Conservation (phyloP, 75 land plant genomes). For the Chamaecyparis obtusa region DNA sequence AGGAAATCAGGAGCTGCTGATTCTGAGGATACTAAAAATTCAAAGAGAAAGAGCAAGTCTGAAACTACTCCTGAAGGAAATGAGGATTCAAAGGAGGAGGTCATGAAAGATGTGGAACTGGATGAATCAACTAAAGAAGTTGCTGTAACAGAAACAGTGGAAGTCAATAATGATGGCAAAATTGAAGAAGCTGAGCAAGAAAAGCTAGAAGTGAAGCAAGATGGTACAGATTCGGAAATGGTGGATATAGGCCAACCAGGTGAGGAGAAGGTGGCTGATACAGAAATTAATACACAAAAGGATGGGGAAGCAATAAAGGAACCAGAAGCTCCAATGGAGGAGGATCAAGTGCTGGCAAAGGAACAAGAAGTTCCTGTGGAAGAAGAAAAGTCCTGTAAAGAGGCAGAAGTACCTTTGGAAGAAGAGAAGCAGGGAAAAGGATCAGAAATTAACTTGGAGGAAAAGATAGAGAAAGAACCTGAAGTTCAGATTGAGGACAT, state of each 20-base stretch:
- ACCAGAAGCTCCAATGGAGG: not conserved
- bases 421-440: not conserved
- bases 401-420: not conserved
- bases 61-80: conserved; percentile 17
- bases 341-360: not conserved
- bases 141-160: not conserved
- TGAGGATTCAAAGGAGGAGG: conserved; percentile 8
- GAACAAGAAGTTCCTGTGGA: not conserved
- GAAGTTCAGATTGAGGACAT: not conserved
- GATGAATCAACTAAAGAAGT: conserved; percentile 10
- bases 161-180: not conserved
- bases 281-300: not conserved
- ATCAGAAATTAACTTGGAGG: not conserved
- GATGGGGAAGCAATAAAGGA: not conserved
- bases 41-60: conserved; percentile 2
- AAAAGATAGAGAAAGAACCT: not conserved
- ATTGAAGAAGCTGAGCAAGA: not conserved
- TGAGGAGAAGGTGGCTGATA: not conserved
- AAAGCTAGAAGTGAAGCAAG: not conserved
- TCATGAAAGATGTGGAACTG: conserved; percentile 3
- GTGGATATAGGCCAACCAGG: not conserved
- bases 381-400: not conserved
- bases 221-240: conserved; percentile 10
- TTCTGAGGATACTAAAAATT: conserved; percentile 10
- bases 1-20: conserved; percentile 18